Evolutionary conservation across 139 green algal genomes (phyloP), one percentile per base, ranked within the genome.

Genomic region (Haematococcus lacustris): DNA sequence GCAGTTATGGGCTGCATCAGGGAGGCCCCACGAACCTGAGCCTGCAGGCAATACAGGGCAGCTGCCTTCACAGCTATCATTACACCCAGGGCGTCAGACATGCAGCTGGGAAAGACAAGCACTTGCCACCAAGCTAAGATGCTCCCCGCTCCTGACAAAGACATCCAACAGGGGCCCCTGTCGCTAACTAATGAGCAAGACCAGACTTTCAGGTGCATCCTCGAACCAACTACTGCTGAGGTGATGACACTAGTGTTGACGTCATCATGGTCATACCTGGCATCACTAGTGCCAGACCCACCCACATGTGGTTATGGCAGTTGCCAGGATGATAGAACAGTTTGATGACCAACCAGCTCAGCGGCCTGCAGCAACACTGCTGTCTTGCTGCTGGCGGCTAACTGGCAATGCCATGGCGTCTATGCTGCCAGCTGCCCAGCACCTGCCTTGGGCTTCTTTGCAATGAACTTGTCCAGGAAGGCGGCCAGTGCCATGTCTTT

Each of bases 381-480:
- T n/a, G 32, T 50, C n/a, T n/a, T n/a, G n/a, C n/a, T n/a, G n/a
- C n/a, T n/a, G n/a, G n/a, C 43, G 33, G 33, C 33, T 47, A 68
- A 50, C n/a, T n/a, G n/a, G n/a, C n/a, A n/a, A n/a, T n/a, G n/a
- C n/a, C n/a, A n/a, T n/a, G n/a, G n/a, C n/a, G n/a, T n/a, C n/a
- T n/a, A 23, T 23, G 61, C 61, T 25, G 30, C 61, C 61, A 13
- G 32, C 30, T 47, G 3, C 30, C 5, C 30, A 57, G 17, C 26
- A 17, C 30, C 64, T 13, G 51, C 82, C 85, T 97, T 97, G 62
- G 91, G 78, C 77, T 97, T 97, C 76, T 94, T 95, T 59, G 88
- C 75, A 40, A 97, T 80, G 51, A 97, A 97, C 78, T 95, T 95
- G 84, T 97, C 93, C 61, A 98, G 82, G 84, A 98, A 98, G 33